These are phyloP conservation scores for Cyclocybe cylindracea DNA, from an alignment of 768 basidiomycete genomes.

Conservation along the genomic window DNA sequence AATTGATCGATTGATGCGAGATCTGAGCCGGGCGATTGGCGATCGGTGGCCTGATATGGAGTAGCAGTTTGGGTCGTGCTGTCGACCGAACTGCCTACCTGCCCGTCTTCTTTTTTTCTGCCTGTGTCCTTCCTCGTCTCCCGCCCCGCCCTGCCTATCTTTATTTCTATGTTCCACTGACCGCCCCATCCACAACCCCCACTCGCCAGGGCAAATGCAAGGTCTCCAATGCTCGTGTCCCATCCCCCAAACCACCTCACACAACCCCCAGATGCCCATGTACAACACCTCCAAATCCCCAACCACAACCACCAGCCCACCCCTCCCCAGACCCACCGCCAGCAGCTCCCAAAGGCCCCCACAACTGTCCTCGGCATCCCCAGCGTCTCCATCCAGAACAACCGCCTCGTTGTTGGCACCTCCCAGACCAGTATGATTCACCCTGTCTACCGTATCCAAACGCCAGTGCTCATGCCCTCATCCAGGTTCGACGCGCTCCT, in stretches of 20 bases:
- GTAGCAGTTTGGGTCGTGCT: constrained; percentile 16
- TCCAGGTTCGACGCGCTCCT: constrained; percentile 81
- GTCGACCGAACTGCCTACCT: constrained; percentile 18
- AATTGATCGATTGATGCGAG: constrained; percentile 16
- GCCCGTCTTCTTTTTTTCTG: constrained; percentile 25
- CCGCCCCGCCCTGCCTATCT: constrained; percentile 10
- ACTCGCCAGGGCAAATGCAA: constrained; percentile 19
- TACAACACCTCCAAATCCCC: constrained; percentile 28
- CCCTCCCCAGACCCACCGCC: constrained; percentile 30
- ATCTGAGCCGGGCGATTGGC: constrained; percentile 29
- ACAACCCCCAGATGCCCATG: constrained; percentile 23
- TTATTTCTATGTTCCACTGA: constrained; percentile 26
- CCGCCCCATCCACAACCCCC: constrained; percentile 5
- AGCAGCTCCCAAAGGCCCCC: constrained; percentile 50
- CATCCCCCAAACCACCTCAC: constrained; percentile 12
- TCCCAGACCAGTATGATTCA: constrained; percentile 64
- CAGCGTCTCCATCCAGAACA: constrained; percentile 70
- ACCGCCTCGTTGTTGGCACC: constrained; percentile 71
- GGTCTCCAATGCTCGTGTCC: constrained; percentile 2
- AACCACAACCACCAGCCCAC: constrained; percentile 23
- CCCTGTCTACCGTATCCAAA: constrained; percentile 7
- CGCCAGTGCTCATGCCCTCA: constrained; percentile 13
- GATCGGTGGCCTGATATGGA: constrained; percentile 20
- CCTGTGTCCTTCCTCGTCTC: constrained; percentile 14
- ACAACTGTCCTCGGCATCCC: constrained; percentile 74